phyloP scores from a whole-genome alignment of 371 early-diverging fungal genomes.

The Mucor ambiguus region DNA sequence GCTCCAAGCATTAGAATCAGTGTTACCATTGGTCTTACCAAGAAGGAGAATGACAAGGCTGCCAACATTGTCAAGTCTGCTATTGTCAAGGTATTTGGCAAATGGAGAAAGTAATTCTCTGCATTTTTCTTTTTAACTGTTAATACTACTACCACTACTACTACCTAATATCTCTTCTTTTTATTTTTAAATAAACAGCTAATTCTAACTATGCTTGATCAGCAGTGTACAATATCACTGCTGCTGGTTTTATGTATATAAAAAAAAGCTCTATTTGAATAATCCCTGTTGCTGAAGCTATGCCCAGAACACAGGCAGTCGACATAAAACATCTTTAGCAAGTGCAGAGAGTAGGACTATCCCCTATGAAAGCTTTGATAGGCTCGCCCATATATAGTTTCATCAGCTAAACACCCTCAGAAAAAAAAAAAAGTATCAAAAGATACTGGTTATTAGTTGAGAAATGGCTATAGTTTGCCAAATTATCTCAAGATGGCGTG shows the following conservation, averaged over 20 bases:
- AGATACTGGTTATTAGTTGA: not conserved
- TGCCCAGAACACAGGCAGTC: not conserved
- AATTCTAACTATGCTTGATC: not conserved
- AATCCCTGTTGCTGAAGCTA: not conserved
- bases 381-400: no score
- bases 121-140: not conserved
- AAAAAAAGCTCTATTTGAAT: no score
- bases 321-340: not conserved
- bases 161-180: not conserved
- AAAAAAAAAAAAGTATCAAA: not conserved
- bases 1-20: slow-evolving; percentile 84
- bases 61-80: slow-evolving; percentile 66
- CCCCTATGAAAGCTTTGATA: no score
- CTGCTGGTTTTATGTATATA: no score
- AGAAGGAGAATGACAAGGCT: slow-evolving; percentile 86
- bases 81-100: slow-evolving; percentile 56
- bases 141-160: not conserved
- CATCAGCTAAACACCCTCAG: not conserved
- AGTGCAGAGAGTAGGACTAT: not conserved
- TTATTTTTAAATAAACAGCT: not conserved
- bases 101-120: slow-evolving; percentile 46
- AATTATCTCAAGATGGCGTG: no score
- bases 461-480: no score
- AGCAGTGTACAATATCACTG: not conserved
- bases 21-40: slow-evolving; percentile 74